Evolutionary conservation across 805 yeast species (phyloP).

Genomic region (Nakazawaea laoshanensis): DNA sequence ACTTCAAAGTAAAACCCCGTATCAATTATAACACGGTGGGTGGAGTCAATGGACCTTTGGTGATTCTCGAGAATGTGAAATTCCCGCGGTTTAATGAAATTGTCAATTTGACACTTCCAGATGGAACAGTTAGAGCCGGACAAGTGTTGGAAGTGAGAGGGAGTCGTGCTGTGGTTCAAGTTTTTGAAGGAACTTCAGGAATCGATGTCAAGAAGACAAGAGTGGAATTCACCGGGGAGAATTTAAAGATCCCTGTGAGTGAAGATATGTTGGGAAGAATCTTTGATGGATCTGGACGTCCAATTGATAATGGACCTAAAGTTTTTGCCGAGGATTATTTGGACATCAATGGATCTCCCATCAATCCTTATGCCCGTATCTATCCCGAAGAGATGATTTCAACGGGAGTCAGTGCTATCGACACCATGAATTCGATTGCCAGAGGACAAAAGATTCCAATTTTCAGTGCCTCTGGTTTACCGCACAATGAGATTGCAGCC

Average conservation of each 20-base stretch:
- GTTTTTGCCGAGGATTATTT: slow-evolving; percentile 97
- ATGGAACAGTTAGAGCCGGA: slow-evolving; percentile 91
- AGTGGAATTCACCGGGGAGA: slow-evolving; percentile 95
- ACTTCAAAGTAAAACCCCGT: slow-evolving; percentile 87
- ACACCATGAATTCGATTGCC: slow-evolving; percentile 99
- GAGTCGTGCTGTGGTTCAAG: slow-evolving; percentile 95
- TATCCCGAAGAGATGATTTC: slow-evolving; percentile 99
- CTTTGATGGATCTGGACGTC: slow-evolving; percentile 98
- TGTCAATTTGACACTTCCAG: slow-evolving; percentile 94
- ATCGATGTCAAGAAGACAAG: slow-evolving; percentile 96
- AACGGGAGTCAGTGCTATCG: slow-evolving; percentile 97
- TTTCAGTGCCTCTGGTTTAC: slow-evolving; percentile 98
- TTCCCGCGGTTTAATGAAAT: slow-evolving; percentile 92
- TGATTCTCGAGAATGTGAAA: slow-evolving; percentile 78
- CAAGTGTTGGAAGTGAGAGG: slow-evolving; percentile 98
- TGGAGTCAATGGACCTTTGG: slow-evolving; percentile 98
- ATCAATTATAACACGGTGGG: slow-evolving; percentile 92
- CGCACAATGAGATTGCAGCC: slow-evolving; percentile 99
- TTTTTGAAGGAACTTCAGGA: slow-evolving; percentile 98
- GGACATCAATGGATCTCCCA: slow-evolving; percentile 98
- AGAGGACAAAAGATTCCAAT: slow-evolving; percentile 99
- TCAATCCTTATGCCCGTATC: slow-evolving; percentile 95
- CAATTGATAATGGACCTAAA: slow-evolving; percentile 96
- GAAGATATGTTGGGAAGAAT: slow-evolving; percentile 98
- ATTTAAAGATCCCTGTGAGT: slow-evolving; percentile 86